A percentile compares a stretch with the other conserved stretches of the same genome.
phyloP scores from a whole-genome alignment of 2,329 filamentous ascomycete species.

The Lachnellula willkommii region DNA sequence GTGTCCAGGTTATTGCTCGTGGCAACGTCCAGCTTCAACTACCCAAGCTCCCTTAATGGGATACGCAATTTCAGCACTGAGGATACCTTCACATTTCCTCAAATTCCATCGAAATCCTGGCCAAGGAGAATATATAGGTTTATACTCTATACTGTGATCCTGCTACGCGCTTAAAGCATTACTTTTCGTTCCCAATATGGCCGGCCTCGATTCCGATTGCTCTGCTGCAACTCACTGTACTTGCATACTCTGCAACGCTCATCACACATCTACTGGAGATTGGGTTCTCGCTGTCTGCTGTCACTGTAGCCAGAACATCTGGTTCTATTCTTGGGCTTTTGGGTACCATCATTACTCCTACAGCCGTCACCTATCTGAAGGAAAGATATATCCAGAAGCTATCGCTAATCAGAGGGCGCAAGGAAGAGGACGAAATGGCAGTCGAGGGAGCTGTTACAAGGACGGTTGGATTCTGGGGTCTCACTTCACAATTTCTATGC shows the following conservation, averaged over 20 bases:
- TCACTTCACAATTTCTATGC: slow-evolving; percentile 34
- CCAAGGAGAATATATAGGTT: slow-evolving; percentile 3
- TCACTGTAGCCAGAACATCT: slow-evolving; percentile 41
- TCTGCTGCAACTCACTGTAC: slow-evolving; percentile 44
- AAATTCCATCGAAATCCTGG: not conserved
- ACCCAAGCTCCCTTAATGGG: slow-evolving; percentile 21
- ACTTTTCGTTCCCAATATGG: slow-evolving; percentile 34
- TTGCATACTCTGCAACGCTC: slow-evolving; percentile 48
- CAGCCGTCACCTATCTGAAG: slow-evolving; percentile 36
- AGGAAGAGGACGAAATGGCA: slow-evolving; percentile 19
- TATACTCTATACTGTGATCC: slow-evolving; percentile 27
- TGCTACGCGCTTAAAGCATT: slow-evolving; percentile 26
- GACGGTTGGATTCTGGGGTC: slow-evolving; percentile 33
- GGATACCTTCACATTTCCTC: not conserved
- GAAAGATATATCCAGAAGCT: not conserved
- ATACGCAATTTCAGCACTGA: not conserved
- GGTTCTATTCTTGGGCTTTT: slow-evolving; percentile 44
- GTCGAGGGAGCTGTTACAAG: slow-evolving; percentile 8
- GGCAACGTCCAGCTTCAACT: slow-evolving; percentile 19
- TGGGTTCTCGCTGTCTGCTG: slow-evolving; percentile 40
- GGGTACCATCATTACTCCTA: slow-evolving; percentile 46
- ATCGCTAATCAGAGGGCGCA: slow-evolving; percentile 1
- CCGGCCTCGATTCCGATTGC: slow-evolving; percentile 43
- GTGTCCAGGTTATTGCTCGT: slow-evolving; percentile 32
- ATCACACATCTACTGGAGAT: slow-evolving; percentile 47